Conservation (phyloP, 2,329 filamentous ascomycete species). For the Chaetomium olivaceum region DNA sequence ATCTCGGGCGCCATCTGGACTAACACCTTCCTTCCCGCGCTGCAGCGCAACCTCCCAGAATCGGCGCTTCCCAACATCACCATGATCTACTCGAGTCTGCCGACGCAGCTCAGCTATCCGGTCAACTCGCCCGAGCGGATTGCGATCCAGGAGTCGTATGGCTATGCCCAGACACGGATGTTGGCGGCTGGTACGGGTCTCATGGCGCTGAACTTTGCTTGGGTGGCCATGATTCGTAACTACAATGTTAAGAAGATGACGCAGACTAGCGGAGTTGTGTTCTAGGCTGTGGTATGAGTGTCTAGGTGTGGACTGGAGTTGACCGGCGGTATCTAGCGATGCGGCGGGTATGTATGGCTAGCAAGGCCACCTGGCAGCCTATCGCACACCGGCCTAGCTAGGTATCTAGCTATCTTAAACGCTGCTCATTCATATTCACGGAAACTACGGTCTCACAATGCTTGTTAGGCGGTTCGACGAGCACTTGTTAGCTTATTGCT, state of each 20-base stretch:
- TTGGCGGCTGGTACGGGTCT: conserved; percentile 41
- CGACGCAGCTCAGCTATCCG: background rate
- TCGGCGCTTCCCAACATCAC: background rate
- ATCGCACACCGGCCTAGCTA: no score
- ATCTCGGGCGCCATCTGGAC: background rate
- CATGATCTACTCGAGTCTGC: background rate
- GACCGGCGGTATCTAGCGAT: no score
- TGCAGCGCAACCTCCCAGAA: background rate
- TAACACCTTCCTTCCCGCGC: background rate
- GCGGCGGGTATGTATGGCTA: no score
- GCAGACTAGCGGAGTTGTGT: background rate
- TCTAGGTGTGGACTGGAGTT: no score
- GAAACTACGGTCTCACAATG: no score
- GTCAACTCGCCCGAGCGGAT: background rate
- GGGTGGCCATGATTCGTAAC: conserved; percentile 42
- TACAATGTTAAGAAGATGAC: background rate
- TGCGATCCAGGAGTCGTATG: conserved; percentile 48
- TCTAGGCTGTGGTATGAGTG: background rate
- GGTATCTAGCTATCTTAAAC: no score
- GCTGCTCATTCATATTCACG: no score
- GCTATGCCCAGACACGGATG: conserved; percentile 51
- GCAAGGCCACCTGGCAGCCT: no score
- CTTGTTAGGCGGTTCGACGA: no score
- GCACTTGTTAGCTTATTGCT: no score
- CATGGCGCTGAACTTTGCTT: conserved; percentile 40